phyloP scores from a whole-genome alignment of 148 eudicot species.

The Drosera capensis region DNA sequence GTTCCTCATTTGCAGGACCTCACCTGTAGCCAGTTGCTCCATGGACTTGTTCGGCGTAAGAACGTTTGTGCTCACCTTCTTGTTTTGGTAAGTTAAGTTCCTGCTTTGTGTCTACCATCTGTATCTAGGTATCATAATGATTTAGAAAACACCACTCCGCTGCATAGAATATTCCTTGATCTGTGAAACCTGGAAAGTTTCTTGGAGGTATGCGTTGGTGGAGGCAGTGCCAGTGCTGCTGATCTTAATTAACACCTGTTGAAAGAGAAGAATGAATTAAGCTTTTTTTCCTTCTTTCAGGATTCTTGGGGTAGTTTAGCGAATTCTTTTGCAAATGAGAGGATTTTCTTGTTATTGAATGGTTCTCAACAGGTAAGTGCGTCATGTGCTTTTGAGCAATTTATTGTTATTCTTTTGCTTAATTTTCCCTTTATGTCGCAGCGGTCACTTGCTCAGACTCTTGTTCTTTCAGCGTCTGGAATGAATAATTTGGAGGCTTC shows the following conservation, averaged over 20 bases:
- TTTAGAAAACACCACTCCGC: no score
- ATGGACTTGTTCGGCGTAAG: slow-evolving; percentile 67
- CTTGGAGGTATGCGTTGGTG: no score
- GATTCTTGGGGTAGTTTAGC: slow-evolving; percentile 81
- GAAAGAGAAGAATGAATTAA: slow-evolving; percentile 1
- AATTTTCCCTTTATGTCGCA: slow-evolving; percentile 15
- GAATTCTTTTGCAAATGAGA: slow-evolving; percentile 52
- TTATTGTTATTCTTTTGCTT: slow-evolving; percentile 2
- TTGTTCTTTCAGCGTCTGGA: slow-evolving; percentile 68
- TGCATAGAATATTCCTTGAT: no score
- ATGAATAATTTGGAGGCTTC: slow-evolving; percentile 42
- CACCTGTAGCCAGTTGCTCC: slow-evolving; percentile 72
- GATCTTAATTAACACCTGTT: no score
- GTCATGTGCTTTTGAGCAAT: slow-evolving; percentile 5
- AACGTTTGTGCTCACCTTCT: slow-evolving; percentile 53
- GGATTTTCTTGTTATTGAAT: slow-evolving; percentile 47
- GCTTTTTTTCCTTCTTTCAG: slow-evolving; percentile 22
- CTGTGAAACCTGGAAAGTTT: no score
- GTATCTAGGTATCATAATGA: no score
- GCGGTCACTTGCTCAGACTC: slow-evolving; percentile 86
- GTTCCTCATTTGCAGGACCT: slow-evolving; percentile 44
- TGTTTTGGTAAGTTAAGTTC: slow-evolving; percentile 44
- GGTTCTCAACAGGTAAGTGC: slow-evolving; percentile 61
- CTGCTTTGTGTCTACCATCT: no score
- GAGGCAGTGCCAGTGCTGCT: no score